Base-by-base conservation (phyloP, 148 eudicot species). In the Spergularia marina region DNA sequence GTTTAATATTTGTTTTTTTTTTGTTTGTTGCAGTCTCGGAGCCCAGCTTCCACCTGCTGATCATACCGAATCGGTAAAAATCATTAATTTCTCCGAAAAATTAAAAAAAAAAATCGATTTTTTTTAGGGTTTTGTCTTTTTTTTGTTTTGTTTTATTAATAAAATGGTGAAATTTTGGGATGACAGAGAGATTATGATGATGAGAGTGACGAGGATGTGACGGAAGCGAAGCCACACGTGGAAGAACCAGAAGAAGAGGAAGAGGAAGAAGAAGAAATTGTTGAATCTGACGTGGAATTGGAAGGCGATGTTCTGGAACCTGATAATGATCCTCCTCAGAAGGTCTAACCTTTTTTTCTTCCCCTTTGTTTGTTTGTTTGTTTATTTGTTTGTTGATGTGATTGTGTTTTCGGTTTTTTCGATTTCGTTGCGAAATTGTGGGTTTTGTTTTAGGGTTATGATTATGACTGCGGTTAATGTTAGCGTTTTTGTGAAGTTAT, bases 231-330 rank as follows among this genome's bases (percentile, higher is more conserved):
- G 41, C 88, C 81, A 23, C 74, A 51, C 44, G 79, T 78, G 10
- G 57, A 80, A 60, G 83, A 80, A 71, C 79, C 76, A 36, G 84
- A 73, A 63, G 84, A 75, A 62, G 89, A 79, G 13, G 89, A 90
- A 58, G 94, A 88, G 55, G 90, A 87, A 54, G 90, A 85, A 67
- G 84, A 81, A 0, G 97, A 91, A 72, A 87, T 94, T 58, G 79
- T 92, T 65, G 97, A 94, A 80, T 94, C 98, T 70, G 97, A 94
- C 71, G 73, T 92, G 61, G 98, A 94, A 83, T 82, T 94, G 40
- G 97, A 94, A 75, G 91, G 97, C 65, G 96, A 94, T 18, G 80
- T 73, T 53, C 89, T 94, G 70, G 96, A 92, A 77, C 98, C 98
- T 75, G 98, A 94, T 68, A 82, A 88, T 76, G 97, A 94, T 81